These are phyloP conservation scores for Ramaria rubella DNA, from an alignment of 768 basidiomycete species.

Conservation along the genomic window DNA sequence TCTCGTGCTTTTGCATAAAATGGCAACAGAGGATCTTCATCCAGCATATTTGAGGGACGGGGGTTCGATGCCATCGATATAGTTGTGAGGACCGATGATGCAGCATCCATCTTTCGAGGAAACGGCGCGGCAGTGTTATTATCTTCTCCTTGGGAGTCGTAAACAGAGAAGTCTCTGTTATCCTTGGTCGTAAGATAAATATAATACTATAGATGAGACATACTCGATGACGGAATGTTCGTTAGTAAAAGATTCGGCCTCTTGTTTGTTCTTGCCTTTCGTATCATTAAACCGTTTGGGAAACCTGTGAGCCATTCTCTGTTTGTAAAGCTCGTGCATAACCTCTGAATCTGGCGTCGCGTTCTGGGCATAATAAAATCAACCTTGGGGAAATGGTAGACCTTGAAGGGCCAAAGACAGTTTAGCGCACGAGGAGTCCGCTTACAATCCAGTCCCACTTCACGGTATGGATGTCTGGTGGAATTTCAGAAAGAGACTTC, in stretches of 20 bases:
- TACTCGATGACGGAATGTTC: slow-evolving; percentile 9
- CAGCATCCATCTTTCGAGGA: too few relatives aligned
- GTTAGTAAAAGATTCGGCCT: neutral
- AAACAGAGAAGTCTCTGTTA: slow-evolving; percentile 5
- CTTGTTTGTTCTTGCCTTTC: slow-evolving; percentile 1
- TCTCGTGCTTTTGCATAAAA: slow-evolving; percentile 56
- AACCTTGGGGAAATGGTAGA: neutral
- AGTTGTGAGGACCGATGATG: neutral
- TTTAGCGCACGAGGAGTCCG: slow-evolving; percentile 22
- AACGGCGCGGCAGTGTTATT: slow-evolving; percentile 7
- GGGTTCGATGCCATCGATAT: slow-evolving; percentile 1
- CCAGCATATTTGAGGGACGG: neutral
- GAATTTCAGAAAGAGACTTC: slow-evolving; percentile 48
- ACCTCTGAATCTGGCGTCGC: neutral
- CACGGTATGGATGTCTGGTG: slow-evolving; percentile 57
- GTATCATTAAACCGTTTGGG: neutral
- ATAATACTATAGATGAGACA: neutral
- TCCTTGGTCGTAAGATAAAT: too few relatives aligned
- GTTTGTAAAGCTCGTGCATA: slow-evolving; percentile 8
- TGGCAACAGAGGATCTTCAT: slow-evolving; percentile 52
- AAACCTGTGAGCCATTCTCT: neutral
- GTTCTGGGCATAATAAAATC: neutral
- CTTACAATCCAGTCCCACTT: slow-evolving; percentile 56
- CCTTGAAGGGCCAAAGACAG: too few relatives aligned
- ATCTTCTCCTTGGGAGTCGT: slow-evolving; percentile 21